phyloP scores from a whole-genome alignment of 1,284 basidiomycete genomes.

The Rhodotorula sp. region DNA sequence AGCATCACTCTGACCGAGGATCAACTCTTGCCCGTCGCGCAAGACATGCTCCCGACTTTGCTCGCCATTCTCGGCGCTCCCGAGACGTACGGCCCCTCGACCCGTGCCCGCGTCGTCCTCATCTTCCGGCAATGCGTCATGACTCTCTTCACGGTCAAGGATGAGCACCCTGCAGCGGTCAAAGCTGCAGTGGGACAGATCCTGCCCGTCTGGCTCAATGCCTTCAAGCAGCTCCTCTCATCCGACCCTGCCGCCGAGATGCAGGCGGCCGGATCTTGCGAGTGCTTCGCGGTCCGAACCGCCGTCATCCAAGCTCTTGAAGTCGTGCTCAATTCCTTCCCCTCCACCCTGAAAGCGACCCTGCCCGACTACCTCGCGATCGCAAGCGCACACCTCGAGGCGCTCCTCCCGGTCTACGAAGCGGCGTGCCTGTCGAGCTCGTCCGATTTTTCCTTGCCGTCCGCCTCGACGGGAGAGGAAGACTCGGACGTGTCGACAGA shows the following conservation, averaged over 20 bases:
- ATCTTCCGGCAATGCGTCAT: slow-evolving; percentile 89
- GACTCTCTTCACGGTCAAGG: slow-evolving; percentile 90
- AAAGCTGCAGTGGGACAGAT: slow-evolving; percentile 76
- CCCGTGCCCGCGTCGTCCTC: slow-evolving; percentile 76
- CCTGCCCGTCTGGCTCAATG: slow-evolving; percentile 82
- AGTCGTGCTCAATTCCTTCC: slow-evolving; percentile 29
- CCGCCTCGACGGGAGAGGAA: slow-evolving; percentile 63
- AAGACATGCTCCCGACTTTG: slow-evolving; percentile 77
- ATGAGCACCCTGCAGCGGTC: slow-evolving; percentile 79
- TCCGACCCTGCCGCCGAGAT: slow-evolving; percentile 26
- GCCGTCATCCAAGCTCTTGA: slow-evolving; percentile 38
- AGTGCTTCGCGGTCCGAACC: slow-evolving; percentile 62
- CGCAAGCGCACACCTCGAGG: slow-evolving; percentile 64
- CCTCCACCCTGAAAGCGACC: slow-evolving; percentile 63
- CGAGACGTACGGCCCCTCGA: slow-evolving; percentile 69
- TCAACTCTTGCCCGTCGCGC: slow-evolving; percentile 81
- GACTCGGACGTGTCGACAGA: slow-evolving; percentile 63
- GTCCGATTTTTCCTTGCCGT: slow-evolving; percentile 53
- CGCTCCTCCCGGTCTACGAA: slow-evolving; percentile 65
- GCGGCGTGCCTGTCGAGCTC: slow-evolving; percentile 62
- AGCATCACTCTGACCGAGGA: slow-evolving; percentile 80
- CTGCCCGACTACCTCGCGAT: slow-evolving; percentile 71
- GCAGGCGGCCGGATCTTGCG: slow-evolving; percentile 59
- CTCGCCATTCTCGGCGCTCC: slow-evolving; percentile 72
- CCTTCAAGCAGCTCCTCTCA: slow-evolving; percentile 73